Evolutionary conservation across 2,329 filamentous ascomycete genomes (phyloP).

Genomic region (Fusarium graminum): DNA sequence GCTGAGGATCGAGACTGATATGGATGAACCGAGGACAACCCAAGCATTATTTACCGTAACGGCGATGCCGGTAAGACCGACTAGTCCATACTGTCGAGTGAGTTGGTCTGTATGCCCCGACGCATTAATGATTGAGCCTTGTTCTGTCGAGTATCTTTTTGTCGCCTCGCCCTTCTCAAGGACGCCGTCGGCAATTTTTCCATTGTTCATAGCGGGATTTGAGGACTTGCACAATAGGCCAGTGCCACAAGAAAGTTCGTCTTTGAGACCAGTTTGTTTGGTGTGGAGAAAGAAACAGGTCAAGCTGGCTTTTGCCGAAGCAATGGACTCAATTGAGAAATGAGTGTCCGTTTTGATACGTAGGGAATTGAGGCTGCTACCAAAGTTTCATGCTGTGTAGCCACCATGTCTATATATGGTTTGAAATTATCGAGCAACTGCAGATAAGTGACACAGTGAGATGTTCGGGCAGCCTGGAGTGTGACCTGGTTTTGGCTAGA

Average conservation of each 20-base stretch:
- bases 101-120: slow-evolving; percentile 45
- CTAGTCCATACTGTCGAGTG: slow-evolving; percentile 42
- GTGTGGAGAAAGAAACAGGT: not conserved
- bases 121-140: slow-evolving; percentile 25
- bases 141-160: slow-evolving; percentile 29
- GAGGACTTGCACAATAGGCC: not conserved
- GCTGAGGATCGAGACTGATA: slow-evolving; percentile 43
- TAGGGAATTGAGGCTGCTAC: not conserved
- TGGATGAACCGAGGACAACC: slow-evolving; percentile 46
- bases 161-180: slow-evolving; percentile 21
- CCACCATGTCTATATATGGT: slow-evolving; percentile 2
- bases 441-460: slow-evolving; percentile 6
- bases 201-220: slow-evolving; percentile 7
- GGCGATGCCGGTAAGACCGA: slow-evolving; percentile 46
- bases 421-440: rapidly evolving
- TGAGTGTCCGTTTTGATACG: too few relatives aligned
- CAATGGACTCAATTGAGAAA: too few relatives aligned
- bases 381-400: not conserved
- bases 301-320: too few relatives aligned
- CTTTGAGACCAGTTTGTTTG: not conserved
- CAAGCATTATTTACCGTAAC: slow-evolving; percentile 49
- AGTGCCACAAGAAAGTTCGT: not conserved
- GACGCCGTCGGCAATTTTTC: slow-evolving; percentile 19
- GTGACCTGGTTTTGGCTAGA: slow-evolving; percentile 28
- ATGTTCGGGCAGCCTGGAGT: not conserved